phyloP scores from a whole-genome alignment of 2,329 filamentous ascomycete species.

The Stachybotrys echinatus region DNA sequence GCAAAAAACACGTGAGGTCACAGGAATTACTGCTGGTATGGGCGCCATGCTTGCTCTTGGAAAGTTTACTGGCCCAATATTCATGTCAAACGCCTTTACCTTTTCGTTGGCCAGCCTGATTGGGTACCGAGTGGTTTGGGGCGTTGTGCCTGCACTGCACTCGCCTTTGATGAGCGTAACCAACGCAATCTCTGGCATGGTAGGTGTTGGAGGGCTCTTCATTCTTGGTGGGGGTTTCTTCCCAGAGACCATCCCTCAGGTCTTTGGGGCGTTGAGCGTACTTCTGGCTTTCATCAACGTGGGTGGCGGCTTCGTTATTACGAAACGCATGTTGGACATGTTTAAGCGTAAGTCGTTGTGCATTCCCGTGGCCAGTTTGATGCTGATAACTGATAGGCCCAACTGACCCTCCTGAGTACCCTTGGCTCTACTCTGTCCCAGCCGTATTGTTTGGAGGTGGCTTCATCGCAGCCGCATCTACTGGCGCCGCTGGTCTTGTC shows the following conservation, averaged over 20 bases:
- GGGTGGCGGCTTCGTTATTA: conserved; percentile 84
- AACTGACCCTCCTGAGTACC: conserved; percentile 82
- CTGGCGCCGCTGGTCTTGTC: conserved; percentile 77
- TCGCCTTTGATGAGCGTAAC: conserved; percentile 90
- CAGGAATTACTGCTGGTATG: conserved; percentile 72
- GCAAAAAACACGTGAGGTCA: conserved; percentile 70
- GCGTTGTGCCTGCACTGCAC: conserved; percentile 75
- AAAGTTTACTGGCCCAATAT: conserved; percentile 74
- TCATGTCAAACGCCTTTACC: conserved; percentile 85
- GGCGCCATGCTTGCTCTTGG: conserved; percentile 68
- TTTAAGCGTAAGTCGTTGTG: conserved; percentile 56
- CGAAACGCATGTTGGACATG: conserved; percentile 92
- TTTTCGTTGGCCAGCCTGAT: conserved; percentile 81
- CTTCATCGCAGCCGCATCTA: conserved; percentile 72
- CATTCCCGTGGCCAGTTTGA: neutral
- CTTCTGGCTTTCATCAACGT: conserved; percentile 85
- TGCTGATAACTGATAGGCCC: conserved; percentile 42
- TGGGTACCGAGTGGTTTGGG: conserved; percentile 86
- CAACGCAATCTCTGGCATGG: conserved; percentile 89
- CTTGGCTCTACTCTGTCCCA: conserved; percentile 79
- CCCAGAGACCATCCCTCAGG: conserved; percentile 73
- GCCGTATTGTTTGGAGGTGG: conserved; percentile 74
- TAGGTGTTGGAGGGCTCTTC: conserved; percentile 83
- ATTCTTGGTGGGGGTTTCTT: conserved; percentile 79
- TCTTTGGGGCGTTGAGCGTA: conserved; percentile 73